These are phyloP conservation scores for Venturia asperata DNA, from an alignment of 2,329 filamentous ascomycete species.

Conservation along the genomic window DNA sequence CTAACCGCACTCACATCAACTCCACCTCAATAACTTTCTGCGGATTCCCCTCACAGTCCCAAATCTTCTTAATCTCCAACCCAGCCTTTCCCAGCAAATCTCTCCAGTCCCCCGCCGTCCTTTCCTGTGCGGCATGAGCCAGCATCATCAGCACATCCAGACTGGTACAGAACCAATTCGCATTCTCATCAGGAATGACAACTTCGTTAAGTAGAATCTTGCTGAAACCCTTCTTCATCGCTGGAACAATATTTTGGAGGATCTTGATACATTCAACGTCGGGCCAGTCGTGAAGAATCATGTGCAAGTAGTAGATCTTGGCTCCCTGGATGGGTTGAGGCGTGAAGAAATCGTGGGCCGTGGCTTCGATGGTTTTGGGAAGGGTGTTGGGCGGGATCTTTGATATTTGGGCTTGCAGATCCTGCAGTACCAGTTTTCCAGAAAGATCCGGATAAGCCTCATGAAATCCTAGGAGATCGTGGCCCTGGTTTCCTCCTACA, in stretches of 20 bases:
- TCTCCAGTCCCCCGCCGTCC: constrained; percentile 34
- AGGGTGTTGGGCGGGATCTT: neutral
- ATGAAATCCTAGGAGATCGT: neutral
- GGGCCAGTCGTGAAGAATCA: constrained; percentile 29
- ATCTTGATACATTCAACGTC: constrained; percentile 26
- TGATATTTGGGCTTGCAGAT: neutral
- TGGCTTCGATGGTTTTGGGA: neutral
- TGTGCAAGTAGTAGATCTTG: constrained; percentile 21
- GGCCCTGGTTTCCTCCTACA: constrained; percentile 8
- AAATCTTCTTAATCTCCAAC: neutral
- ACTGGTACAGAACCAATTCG: constrained; percentile 34
- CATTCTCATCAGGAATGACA: constrained; percentile 27
- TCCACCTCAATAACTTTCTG: constrained; percentile 15
- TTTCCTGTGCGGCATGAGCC: constrained; percentile 31
- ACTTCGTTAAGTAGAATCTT: constrained; percentile 30
- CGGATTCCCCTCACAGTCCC: constrained; percentile 6
- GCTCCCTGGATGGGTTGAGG: constrained; percentile 23
- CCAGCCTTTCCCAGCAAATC: constrained; percentile 27
- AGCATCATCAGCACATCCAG: constrained; percentile 37
- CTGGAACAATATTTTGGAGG: constrained; percentile 24
- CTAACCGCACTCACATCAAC: neutral
- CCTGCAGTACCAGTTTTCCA: neutral
- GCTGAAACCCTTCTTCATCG: constrained; percentile 28
- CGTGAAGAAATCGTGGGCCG: constrained; percentile 20
- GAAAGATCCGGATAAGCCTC: neutral